Conservation (phyloP, 805 yeast species). For the Isabelozyma heimii region DNA sequence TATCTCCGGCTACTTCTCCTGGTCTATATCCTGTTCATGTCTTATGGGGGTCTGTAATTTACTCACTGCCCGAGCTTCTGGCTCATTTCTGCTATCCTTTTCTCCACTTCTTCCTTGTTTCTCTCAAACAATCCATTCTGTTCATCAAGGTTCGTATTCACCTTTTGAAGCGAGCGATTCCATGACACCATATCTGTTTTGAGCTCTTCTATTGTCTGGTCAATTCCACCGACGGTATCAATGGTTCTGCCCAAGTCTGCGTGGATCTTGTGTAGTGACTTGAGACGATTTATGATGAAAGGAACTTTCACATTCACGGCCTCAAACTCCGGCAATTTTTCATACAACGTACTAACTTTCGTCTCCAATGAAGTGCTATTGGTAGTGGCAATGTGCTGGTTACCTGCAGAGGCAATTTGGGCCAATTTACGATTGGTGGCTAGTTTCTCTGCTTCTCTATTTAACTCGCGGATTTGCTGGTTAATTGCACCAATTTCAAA, state of each 20-base stretch:
- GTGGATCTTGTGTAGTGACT: slow-evolving; percentile 31
- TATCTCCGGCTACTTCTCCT: too few species aligned
- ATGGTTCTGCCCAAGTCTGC: slow-evolving; percentile 27
- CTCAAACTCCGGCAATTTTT: slow-evolving; percentile 24
- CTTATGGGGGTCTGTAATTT: too few species aligned
- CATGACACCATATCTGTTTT: slow-evolving; percentile 26
- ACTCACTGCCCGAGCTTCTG: too few species aligned
- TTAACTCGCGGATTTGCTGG: slow-evolving; percentile 19
- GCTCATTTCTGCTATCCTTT: slow-evolving; percentile 10
- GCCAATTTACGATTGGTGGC: slow-evolving; percentile 15
- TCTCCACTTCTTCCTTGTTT: slow-evolving; percentile 18
- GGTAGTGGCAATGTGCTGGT: neutral
- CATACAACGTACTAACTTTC: slow-evolving; percentile 24
- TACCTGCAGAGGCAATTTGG: slow-evolving; percentile 1
- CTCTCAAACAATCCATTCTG: slow-evolving; percentile 18
- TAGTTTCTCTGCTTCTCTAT: slow-evolving; percentile 23
- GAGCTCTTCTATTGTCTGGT: slow-evolving; percentile 21
- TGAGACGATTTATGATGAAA: slow-evolving; percentile 23
- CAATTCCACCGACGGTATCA: slow-evolving; percentile 21
- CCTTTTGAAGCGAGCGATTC: slow-evolving; percentile 20
- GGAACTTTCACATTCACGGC: slow-evolving; percentile 20
- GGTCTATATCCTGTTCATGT: too few species aligned
- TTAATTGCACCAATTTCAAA: slow-evolving; percentile 22
- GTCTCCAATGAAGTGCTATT: slow-evolving; percentile 6
- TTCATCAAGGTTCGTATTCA: slow-evolving; percentile 21